Percentiles rank a stretch among this genome's conserved stretches.
phyloP scores from a whole-genome alignment of 2,329 filamentous ascomycete species.

The Venturia carpophila region DNA sequence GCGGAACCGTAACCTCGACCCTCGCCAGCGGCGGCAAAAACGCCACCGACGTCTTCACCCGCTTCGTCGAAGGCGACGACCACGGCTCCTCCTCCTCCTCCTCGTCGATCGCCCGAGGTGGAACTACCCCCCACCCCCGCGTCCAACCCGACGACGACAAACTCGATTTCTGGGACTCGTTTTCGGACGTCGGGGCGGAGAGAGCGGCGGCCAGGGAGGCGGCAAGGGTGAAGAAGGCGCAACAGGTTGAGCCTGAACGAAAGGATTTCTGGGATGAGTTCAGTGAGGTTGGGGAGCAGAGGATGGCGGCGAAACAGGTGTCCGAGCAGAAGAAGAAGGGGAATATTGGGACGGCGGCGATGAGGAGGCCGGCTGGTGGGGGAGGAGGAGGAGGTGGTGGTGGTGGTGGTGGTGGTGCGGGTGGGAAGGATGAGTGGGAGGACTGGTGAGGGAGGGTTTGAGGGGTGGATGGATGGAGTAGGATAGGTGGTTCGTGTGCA shows the following conservation, averaged over 20 bases:
- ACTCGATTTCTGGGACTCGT: slow-evolving; percentile 48
- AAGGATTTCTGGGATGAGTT: slow-evolving; percentile 48
- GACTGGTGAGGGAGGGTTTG: neutral
- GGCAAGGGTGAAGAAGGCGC: slow-evolving; percentile 15
- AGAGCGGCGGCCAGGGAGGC: slow-evolving; percentile 20
- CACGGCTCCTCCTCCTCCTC: slow-evolving; percentile 24
- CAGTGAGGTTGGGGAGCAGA: slow-evolving; percentile 26
- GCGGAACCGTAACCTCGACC: slow-evolving; percentile 44
- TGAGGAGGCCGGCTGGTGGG: slow-evolving; percentile 31
- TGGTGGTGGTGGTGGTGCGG: slow-evolving; percentile 21
- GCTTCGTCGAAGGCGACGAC: slow-evolving; percentile 74
- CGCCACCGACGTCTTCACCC: slow-evolving; percentile 71
- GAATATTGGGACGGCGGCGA: slow-evolving; percentile 56
- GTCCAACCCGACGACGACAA: slow-evolving; percentile 32
- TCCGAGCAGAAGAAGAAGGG: slow-evolving; percentile 35
- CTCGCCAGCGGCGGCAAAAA: slow-evolving; percentile 55
- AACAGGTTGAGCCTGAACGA: slow-evolving; percentile 34
- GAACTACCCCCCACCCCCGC: slow-evolving; percentile 1
- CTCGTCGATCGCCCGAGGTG: slow-evolving; percentile 24
- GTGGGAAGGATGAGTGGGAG: slow-evolving; percentile 49
- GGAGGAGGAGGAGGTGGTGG: slow-evolving; percentile 22
- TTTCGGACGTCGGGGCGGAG: slow-evolving; percentile 31
- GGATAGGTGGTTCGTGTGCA: slow-evolving; percentile 1
- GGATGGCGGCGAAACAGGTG: slow-evolving; percentile 23
- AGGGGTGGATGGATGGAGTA: neutral